These are phyloP conservation scores for Babesia ovata DNA, from an alignment of 169 alveolate genomes.

Conservation along the genomic window DNA sequence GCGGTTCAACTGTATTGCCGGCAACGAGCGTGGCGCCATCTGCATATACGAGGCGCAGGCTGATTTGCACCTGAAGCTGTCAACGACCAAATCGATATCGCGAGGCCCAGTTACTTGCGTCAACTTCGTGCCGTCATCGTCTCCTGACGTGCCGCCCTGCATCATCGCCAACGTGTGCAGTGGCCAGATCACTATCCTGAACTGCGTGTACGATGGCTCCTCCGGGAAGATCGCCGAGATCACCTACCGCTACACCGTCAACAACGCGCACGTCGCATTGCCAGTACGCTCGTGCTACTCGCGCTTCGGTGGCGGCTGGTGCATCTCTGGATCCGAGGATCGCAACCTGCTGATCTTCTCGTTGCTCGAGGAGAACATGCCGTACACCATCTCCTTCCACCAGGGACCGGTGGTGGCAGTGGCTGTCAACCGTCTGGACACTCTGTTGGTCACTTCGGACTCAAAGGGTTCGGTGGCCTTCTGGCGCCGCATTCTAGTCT, in stretches of 20 bases:
- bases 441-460: conserved; percentile 82
- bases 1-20: conserved; percentile 81
- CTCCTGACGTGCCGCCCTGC: conserved; percentile 58
- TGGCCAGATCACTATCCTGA: conserved; percentile 79
- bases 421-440: conserved; percentile 81
- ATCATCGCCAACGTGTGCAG: conserved; percentile 80
- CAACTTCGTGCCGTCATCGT: conserved; percentile 73
- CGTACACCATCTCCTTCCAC: conserved; percentile 64
- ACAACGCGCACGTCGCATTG: conserved; percentile 73
- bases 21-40: conserved; percentile 79
- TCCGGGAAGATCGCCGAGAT: conserved; percentile 64
- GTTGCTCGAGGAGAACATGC: conserved; percentile 66
- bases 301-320: conserved; percentile 81
- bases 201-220: conserved; percentile 73
- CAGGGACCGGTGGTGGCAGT: conserved; percentile 85
- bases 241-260: conserved; percentile 66
- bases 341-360: conserved; percentile 75
- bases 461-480: conserved; percentile 83
- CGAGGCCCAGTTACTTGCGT: conserved; percentile 79
- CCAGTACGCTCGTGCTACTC: conserved; percentile 76
- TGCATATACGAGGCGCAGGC: conserved; percentile 76
- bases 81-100: conserved; percentile 62
- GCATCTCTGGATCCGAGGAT: conserved; percentile 79
- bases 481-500: conserved; percentile 75
- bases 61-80: conserved; percentile 67